These are phyloP conservation scores for Naganishia vaughanmartiniae DNA, from an alignment of 768 basidiomycete genomes.

Conservation along the genomic window DNA sequence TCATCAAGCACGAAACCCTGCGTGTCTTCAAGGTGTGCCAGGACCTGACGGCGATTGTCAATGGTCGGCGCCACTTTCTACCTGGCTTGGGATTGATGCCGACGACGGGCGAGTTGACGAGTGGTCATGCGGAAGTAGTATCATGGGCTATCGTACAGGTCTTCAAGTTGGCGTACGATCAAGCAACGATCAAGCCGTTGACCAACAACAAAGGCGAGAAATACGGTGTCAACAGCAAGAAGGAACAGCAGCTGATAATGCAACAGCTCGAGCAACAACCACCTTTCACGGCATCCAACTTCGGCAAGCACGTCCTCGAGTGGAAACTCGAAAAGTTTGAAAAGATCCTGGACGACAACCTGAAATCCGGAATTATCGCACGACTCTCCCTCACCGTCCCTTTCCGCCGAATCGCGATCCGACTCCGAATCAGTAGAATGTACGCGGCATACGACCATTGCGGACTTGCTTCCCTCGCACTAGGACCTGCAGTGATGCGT, in stretches of 20 bases:
- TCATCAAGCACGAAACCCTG: slow-evolving; percentile 25
- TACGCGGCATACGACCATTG: slow-evolving; percentile 23
- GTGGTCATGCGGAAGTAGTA: neutral
- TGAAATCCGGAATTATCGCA: neutral
- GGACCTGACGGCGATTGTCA: slow-evolving; percentile 2
- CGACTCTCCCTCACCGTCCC: neutral
- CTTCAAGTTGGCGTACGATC: neutral
- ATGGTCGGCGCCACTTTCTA: slow-evolving; percentile 8
- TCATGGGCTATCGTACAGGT: neutral
- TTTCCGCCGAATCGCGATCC: neutral
- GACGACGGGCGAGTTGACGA: slow-evolving; percentile 17
- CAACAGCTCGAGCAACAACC: neutral
- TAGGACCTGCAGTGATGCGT: slow-evolving; percentile 34
- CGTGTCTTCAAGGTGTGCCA: slow-evolving; percentile 14
- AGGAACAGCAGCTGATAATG: too few relatives aligned
- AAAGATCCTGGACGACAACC: neutral
- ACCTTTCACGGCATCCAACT: neutral
- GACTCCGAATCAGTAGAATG: slow-evolving; percentile 18
- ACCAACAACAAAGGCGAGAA: neutral
- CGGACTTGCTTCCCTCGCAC: slow-evolving; percentile 25
- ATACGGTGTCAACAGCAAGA: too few relatives aligned
- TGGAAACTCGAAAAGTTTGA: slow-evolving; percentile 16
- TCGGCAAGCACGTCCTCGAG: neutral
- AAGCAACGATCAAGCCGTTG: neutral
- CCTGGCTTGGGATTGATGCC: slow-evolving; percentile 27